Conservation (phyloP, 2,329 filamentous ascomycete genomes). For the Colletotrichum godetiae region DNA sequence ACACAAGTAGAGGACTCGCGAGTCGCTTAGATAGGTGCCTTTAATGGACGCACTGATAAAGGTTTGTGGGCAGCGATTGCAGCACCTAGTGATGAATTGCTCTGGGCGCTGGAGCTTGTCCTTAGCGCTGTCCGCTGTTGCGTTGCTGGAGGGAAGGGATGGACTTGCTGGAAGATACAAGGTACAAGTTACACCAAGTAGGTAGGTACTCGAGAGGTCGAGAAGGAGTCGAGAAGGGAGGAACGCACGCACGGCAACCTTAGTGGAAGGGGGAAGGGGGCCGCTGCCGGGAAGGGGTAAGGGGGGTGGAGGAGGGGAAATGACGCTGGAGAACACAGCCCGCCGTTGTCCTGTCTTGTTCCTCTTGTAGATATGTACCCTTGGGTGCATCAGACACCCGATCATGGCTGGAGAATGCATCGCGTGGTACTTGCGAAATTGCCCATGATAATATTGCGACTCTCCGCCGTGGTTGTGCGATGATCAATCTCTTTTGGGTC, state of each 20-base stretch:
- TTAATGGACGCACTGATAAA: constrained; percentile 13
- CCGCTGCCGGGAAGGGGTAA: constrained; percentile 2
- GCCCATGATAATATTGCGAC: not conserved
- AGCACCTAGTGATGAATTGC: constrained; percentile 1
- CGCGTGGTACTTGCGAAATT: constrained; percentile 12
- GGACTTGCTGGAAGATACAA: too few species aligned
- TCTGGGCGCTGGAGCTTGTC: constrained; percentile 14
- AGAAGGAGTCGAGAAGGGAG: not conserved
- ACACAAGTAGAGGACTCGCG: not conserved
- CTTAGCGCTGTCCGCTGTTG: not conserved
- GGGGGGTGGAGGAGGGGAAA: constrained; percentile 34
- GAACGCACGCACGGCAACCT: not conserved
- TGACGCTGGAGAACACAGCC: constrained; percentile 28
- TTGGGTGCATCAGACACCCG: not conserved
- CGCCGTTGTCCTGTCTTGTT: constrained; percentile 23
- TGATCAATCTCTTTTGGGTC: constrained; percentile 27
- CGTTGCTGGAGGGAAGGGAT: not conserved
- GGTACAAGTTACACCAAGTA: too few species aligned
- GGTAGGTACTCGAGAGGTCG: too few species aligned
- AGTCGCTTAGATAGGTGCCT: not conserved
- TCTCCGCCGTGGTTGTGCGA: constrained; percentile 5
- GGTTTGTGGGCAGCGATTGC: not conserved
- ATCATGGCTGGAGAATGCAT: not conserved
- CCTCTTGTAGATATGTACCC: constrained; percentile 1
- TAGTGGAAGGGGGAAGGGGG: not conserved